Base-by-base conservation (phyloP, 768 basidiomycete genomes). In the Rhodotorula babjevae region DNA sequence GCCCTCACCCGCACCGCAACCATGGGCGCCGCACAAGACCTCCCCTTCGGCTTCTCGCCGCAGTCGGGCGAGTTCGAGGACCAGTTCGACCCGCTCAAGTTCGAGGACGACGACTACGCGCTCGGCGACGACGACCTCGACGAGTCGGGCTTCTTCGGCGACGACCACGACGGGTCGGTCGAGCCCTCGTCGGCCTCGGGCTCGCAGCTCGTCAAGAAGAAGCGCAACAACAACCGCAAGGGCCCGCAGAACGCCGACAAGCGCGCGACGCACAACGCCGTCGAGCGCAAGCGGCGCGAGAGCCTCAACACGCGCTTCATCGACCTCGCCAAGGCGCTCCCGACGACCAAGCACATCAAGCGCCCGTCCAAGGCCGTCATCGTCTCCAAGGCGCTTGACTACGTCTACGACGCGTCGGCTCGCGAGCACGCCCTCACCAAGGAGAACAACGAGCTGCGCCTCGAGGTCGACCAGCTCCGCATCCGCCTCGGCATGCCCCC, bases 321-420 rank as follows among this genome's bases (percentile, higher is more conserved):
- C 59, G 61, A 60, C 56, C 90, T 97, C 61, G 95, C 95, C 70
- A 87, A 88, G 14, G 86, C 96, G 52, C 87, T 98, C 29, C 92
- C 95, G 62, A 91, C 93, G 79, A 87, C 96, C 67, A 90, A 90
- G 19, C 87, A 91, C 79, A 90, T 93, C 81, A 89, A 93, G 74
- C 88, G 95, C 44, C 96, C 96, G 0, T 93, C 91, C 80, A 99
- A 99, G 83, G 91, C 91, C 9, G 90, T 91, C 72, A 97, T 98
- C 81, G 94, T 99, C 82, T 96, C 96, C 82, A 92, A 90, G 47
- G 91, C 90, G 58, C 96, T 97, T 80, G 88, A 92, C 2, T 90
- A 92, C 79, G 87, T 93, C 72, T 89, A 58, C 62, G 68, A 72
- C 62, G 86, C 89, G 31, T 89, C 90, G 53, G 87, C 91, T 61